These are phyloP conservation scores for Cucumis sativus DNA, from an alignment of 306 rosid species.

Conservation along the genomic window DNA sequence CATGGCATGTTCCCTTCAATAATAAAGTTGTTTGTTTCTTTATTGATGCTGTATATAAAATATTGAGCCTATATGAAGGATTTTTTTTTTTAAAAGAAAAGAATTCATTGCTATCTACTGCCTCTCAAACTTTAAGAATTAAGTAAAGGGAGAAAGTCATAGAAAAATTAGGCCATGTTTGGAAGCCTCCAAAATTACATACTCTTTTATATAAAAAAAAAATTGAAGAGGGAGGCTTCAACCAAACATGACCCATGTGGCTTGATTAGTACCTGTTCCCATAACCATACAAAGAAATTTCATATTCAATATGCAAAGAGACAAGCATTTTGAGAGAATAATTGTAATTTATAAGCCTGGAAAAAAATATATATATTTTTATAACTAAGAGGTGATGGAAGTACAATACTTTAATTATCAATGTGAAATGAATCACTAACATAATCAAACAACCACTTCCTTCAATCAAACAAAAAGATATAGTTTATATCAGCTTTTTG, in stretches of 20 bases:
- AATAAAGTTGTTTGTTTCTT: not conserved
- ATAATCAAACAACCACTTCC: not conserved
- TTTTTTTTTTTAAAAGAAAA: not conserved
- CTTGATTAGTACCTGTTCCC: slow-evolving; percentile 28
- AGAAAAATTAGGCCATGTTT: slow-evolving; percentile 2
- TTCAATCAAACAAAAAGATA: not conserved
- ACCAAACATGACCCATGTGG: slow-evolving; percentile 34
- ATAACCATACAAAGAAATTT: not conserved
- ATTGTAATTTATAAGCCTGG: not conserved
- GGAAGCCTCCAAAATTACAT: slow-evolving; percentile 15
- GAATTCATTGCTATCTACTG: not conserved
- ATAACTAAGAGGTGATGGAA: not conserved
- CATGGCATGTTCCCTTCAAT: slow-evolving; percentile 23
- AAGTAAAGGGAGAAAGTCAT: not conserved
- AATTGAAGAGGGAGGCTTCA: slow-evolving; percentile 5
- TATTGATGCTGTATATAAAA: not conserved
- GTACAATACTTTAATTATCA: not conserved
- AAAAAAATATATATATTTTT: no score
- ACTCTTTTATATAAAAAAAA: not conserved
- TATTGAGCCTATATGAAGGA: not conserved
- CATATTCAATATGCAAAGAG: slow-evolving; percentile 16
- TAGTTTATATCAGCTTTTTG: not conserved
- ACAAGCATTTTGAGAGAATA: slow-evolving; percentile 10
- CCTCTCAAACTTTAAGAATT: slow-evolving; percentile 1
- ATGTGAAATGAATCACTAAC: not conserved